Conservation (phyloP, 768 basidiomycete species). For the Tulasnella sp. region DNA sequence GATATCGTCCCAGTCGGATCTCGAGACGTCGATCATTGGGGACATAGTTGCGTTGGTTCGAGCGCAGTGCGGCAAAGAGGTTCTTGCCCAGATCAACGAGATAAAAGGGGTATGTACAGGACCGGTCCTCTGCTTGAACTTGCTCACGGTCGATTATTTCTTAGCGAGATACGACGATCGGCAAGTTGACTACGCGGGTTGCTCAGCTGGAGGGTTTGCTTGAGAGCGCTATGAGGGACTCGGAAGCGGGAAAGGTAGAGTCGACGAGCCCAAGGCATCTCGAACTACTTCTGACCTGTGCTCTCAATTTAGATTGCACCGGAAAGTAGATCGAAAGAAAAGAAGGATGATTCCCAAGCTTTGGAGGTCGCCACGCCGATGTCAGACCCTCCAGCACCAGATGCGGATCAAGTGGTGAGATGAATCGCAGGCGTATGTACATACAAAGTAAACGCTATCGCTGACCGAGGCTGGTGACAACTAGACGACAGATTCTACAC, state of each 20-base stretch:
- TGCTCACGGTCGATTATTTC: background rate
- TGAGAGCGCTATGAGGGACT: background rate
- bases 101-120: background rate
- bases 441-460: background rate
- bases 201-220: background rate
- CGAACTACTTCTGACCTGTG: background rate
- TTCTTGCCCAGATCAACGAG: background rate
- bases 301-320: background rate
- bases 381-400: background rate
- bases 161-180: background rate
- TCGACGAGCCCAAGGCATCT: background rate
- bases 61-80: background rate
- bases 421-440: too few species aligned
- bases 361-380: background rate
- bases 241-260: background rate
- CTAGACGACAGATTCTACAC: background rate
- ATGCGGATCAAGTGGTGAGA: background rate
- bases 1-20: background rate
- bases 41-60: background rate
- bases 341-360: background rate
- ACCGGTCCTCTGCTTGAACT: background rate
- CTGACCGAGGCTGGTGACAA: background rate
- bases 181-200: background rate
- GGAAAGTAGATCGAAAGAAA: background rate
- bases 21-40: background rate